These are phyloP conservation scores for Pythium grandisporangium DNA, from an alignment of 352 stramenopile genomes.

Conservation along the genomic window DNA sequence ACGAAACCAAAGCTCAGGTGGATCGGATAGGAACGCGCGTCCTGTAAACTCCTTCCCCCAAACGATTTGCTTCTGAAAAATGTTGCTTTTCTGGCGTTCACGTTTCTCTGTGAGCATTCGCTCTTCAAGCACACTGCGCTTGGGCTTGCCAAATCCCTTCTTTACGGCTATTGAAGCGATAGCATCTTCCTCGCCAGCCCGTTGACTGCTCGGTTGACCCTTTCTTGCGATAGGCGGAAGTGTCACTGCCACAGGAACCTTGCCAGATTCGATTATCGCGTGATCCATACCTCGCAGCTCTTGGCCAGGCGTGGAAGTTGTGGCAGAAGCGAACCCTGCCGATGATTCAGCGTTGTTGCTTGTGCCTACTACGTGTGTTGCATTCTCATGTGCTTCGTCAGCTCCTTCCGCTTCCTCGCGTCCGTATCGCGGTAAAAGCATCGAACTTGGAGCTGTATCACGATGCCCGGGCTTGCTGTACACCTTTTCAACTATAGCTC, in stretches of 20 bases:
- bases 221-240: conserved; percentile 4
- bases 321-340: not conserved
- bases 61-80: conserved; percentile 61
- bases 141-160: conserved; percentile 38
- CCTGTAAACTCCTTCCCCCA: conserved; percentile 77
- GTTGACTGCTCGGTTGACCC: not conserved
- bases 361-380: no score
- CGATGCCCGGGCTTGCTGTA: conserved; percentile 8
- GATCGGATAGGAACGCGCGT: conserved; percentile 73
- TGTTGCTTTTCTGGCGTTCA: conserved; percentile 41
- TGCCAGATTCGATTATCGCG: not conserved
- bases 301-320: conserved; percentile 8
- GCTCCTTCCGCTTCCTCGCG: not conserved
- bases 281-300: conserved; percentile 16
- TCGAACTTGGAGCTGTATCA: not conserved
- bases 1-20: conserved; percentile 76
- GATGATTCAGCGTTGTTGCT: conserved; percentile 9
- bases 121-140: conserved; percentile 58
- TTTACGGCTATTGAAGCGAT: not conserved
- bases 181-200: no score
- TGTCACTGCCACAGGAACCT: not conserved
- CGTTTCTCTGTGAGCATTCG: conserved; percentile 30
- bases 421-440: conserved; percentile 8
- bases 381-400: no score
- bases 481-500: conserved; percentile 12